phyloP scores from a whole-genome alignment of 2,329 filamentous ascomycete genomes.

The Cercospora citrullina region DNA sequence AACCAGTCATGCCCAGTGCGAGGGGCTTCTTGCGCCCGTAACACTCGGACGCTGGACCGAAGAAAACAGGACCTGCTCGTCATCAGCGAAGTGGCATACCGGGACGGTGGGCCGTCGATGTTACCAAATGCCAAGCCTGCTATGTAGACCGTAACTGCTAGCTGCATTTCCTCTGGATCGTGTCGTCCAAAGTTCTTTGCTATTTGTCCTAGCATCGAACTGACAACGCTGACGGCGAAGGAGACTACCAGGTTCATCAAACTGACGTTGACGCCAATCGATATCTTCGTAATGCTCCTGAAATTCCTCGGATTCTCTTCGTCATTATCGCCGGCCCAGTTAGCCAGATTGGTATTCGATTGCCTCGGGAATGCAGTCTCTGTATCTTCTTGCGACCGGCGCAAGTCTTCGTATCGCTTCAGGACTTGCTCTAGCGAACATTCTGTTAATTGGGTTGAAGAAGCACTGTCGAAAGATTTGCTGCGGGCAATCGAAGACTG shows the following conservation, averaged over 20 bases:
- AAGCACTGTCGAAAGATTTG: neutral
- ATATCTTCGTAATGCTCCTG: neutral
- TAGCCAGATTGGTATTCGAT: neutral
- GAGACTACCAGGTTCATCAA: slow-evolving; percentile 24
- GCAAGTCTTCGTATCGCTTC: neutral
- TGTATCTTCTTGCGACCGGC: slow-evolving; percentile 11
- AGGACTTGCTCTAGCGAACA: neutral
- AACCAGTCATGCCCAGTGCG: slow-evolving; percentile 51
- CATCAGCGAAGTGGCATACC: neutral
- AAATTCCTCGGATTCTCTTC: slow-evolving; percentile 19
- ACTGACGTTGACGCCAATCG: slow-evolving; percentile 13
- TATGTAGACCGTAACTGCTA: slow-evolving; percentile 17
- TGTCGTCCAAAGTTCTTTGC: neutral
- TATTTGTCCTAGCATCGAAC: slow-evolving; percentile 7
- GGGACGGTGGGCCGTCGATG: neutral
- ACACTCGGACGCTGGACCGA: slow-evolving; percentile 61
- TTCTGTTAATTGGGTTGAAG: neutral
- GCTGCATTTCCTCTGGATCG: neutral
- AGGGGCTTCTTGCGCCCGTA: slow-evolving; percentile 54
- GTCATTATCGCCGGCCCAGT: slow-evolving; percentile 14
- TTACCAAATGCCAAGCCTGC: slow-evolving; percentile 23
- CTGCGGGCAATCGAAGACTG: neutral
- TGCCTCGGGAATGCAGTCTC: neutral
- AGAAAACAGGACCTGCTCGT: slow-evolving; percentile 50
- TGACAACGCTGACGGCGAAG: slow-evolving; percentile 20